Conservation (phyloP, 805 yeast genomes). For the Sugiyamaella valdiviana region DNA sequence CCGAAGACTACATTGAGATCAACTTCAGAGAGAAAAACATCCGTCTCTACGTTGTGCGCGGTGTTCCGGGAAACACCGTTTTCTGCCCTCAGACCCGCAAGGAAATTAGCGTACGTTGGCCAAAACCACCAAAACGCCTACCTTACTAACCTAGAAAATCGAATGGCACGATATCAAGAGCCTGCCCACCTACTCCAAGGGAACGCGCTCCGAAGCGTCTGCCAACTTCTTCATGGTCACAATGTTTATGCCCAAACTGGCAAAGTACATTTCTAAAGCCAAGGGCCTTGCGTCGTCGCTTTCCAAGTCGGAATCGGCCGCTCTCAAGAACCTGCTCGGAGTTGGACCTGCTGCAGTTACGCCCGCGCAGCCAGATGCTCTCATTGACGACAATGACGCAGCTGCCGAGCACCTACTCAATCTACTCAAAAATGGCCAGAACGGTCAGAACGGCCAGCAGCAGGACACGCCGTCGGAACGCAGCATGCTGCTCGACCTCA, state of each 20-base stretch:
- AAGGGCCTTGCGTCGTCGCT: slow-evolving; percentile 27
- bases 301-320: slow-evolving; percentile 25
- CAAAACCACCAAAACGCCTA: background rate
- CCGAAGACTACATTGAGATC: slow-evolving; percentile 71
- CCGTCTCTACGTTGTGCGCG: slow-evolving; percentile 68
- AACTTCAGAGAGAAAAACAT: slow-evolving; percentile 78
- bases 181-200: slow-evolving; percentile 28
- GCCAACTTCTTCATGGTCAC: slow-evolving; percentile 31
- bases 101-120: slow-evolving; percentile 53
- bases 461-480: slow-evolving; percentile 18
- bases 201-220: slow-evolving; percentile 2
- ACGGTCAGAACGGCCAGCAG: background rate
- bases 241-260: slow-evolving; percentile 33
- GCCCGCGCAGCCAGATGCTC: slow-evolving; percentile 1
- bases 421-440: slow-evolving; percentile 14
- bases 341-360: slow-evolving; percentile 7
- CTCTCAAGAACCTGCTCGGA: slow-evolving; percentile 29
- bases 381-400: slow-evolving; percentile 14
- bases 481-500: slow-evolving; percentile 23
- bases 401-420: slow-evolving; percentile 18
- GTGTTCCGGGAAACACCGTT: slow-evolving; percentile 67
- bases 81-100: slow-evolving; percentile 80
- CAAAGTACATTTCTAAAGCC: slow-evolving; percentile 27
- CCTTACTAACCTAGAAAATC: slow-evolving; percentile 40
- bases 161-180: slow-evolving; percentile 51